Base-by-base conservation (phyloP, 345 rosid genomes). In the Citrus reticulata region DNA sequence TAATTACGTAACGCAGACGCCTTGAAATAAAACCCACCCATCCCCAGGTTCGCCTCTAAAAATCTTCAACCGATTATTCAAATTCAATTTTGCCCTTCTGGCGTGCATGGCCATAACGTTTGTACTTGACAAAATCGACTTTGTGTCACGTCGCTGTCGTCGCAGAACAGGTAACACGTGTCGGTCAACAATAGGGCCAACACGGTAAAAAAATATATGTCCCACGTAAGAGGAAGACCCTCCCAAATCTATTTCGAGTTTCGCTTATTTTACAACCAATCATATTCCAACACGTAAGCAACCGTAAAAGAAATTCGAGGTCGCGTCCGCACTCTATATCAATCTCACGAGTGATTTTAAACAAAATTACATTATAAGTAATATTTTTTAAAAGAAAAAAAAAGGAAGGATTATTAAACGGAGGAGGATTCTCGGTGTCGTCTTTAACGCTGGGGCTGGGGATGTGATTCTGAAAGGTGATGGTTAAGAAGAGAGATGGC, bases 401-500 rank as follows among this genome's bases (percentile, higher is more conserved):
- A 54, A 54, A 17, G 19, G n/a, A 54, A 17, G 58, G 22, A 17
- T 54, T 17, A 1, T 54, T 54, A 16, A 46, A 0, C 17, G 14
- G 1, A 1, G 74, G 22, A 59, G 13, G 24, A 27, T 25, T 25
- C 46, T n/a, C 5, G 39, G 19, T 40, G 11, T 25, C 17, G 20
- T 46, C 30, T 74, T 17, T 17, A 32, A 17, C 1, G 27, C 55
- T 22, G 14, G 30, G 37, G 51, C 3, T 4, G 70, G 70, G 49
- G 63, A 82, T 82, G 82, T 82, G 78, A 83, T 27, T 72, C 3
- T 22, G 61, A 30, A 29, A 73, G 51, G 81, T 75, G 65, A 81
- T 73, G 87, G 74, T 78, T 13, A 78, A 39, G 39, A 25, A 57
- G 73, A 57, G 82, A 72, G 76, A 93, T 94, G 99, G 87, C 89